A percentile compares a stretch with the other conserved stretches of the same genome.
Conservation (phyloP, 2,329 filamentous ascomycete genomes). For the Diaporthe ampelina region DNA sequence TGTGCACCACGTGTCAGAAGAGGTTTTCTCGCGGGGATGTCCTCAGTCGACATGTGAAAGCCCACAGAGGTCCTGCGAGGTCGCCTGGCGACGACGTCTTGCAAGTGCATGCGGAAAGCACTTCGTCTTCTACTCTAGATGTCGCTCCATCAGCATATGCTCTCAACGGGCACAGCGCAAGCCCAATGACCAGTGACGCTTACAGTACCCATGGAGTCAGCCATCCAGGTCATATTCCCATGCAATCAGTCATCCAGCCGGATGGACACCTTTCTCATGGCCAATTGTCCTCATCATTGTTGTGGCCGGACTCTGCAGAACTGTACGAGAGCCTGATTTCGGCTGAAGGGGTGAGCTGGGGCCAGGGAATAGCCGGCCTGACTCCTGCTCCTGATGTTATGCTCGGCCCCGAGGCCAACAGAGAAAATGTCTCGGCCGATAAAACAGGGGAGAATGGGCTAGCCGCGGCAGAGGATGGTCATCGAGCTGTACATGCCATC, state of each 20-base stretch:
- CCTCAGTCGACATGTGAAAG: not conserved
- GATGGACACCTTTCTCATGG: not conserved
- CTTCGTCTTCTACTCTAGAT: not conserved
- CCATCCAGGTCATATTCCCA: not conserved
- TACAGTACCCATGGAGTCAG: not conserved
- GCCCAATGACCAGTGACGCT: not conserved
- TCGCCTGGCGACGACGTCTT: not conserved
- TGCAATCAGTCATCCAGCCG: not conserved
- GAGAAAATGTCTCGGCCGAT: not conserved
- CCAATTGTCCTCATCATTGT: not conserved
- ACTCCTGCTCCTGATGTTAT: not conserved
- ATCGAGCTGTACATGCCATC: not conserved
- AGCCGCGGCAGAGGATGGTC: not conserved
- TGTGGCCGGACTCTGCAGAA: not conserved
- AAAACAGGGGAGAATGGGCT: not conserved
- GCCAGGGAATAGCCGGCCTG: not conserved
- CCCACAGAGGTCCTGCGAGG: not conserved
- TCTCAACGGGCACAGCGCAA: not conserved
- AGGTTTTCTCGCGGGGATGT: not conserved
- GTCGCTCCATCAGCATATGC: not conserved
- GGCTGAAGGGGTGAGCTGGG: not conserved
- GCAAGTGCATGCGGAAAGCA: not conserved
- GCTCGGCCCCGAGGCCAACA: not conserved
- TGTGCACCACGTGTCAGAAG: not conserved
- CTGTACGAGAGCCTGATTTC: not conserved